phyloP scores from a whole-genome alignment of 768 basidiomycete species.

The Guyanaporus albipodus region DNA sequence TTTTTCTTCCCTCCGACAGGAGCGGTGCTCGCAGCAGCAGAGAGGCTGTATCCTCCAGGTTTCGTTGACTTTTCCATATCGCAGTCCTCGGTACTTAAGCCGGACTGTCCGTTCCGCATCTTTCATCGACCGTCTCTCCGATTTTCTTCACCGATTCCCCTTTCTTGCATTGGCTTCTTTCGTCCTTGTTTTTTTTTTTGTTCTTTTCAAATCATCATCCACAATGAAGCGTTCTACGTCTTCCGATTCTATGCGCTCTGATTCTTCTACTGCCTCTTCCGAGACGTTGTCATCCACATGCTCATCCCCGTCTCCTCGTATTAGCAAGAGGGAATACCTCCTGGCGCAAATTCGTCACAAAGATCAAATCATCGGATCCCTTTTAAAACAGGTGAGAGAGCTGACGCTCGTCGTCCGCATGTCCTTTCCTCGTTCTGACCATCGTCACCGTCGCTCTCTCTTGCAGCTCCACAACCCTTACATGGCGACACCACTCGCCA shows the following conservation, averaged over 20 bases:
- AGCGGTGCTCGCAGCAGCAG: constrained; percentile 16
- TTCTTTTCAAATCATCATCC: not conserved
- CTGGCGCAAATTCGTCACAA: constrained; percentile 85
- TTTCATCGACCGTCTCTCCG: not conserved
- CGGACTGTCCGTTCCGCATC: not conserved
- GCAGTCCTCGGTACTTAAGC: constrained; percentile 22
- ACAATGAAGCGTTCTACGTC: constrained; percentile 21
- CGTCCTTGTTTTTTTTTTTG: not conserved
- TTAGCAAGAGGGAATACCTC: constrained; percentile 82
- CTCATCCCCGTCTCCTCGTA: constrained; percentile 26
- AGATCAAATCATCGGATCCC: constrained; percentile 79
- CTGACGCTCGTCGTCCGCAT: not conserved
- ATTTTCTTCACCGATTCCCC: not conserved
- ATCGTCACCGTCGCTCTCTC: not conserved
- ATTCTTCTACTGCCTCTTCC: constrained; percentile 29
- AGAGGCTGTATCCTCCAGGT: constrained; percentile 5
- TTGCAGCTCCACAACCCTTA: constrained; percentile 67
- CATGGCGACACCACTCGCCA: constrained; percentile 71
- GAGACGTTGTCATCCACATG: constrained; percentile 36
- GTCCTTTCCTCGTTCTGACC: not conserved
- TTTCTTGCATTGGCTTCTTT: not conserved
- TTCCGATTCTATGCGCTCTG: constrained; percentile 16
- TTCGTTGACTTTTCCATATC: not conserved
- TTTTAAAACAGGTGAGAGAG: constrained; percentile 78
- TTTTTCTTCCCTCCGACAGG: constrained; percentile 6